Conservation (phyloP, 768 basidiomycete species). For the Fomitopsis serialis region DNA sequence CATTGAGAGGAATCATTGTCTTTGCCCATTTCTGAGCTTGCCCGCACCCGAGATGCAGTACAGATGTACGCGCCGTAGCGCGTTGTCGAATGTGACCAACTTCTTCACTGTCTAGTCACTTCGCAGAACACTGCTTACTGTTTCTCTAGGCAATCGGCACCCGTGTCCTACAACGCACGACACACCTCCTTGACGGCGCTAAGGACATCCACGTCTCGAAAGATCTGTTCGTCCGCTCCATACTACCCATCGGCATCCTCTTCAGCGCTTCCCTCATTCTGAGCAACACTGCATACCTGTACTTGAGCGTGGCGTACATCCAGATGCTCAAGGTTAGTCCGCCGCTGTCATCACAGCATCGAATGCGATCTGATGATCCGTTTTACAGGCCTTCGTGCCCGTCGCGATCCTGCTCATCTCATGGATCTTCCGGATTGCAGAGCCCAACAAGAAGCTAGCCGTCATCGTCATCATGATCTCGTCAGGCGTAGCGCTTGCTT, state of each 20-base stretch:
- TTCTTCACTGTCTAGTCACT: too few species aligned
- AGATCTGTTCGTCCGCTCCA: constrained; percentile 75
- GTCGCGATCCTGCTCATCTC: constrained; percentile 92
- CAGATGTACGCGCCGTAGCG: too few species aligned
- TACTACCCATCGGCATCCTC: constrained; percentile 89
- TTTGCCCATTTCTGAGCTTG: too few species aligned
- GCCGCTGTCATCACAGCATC: background rate
- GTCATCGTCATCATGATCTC: constrained; percentile 91
- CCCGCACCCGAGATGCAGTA: too few species aligned
- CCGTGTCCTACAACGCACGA: constrained; percentile 77
- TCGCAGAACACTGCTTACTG: background rate
- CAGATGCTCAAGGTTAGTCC: constrained; percentile 85
- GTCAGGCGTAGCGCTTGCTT: constrained; percentile 81
- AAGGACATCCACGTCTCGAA: constrained; percentile 77
- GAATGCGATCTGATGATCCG: too few species aligned
- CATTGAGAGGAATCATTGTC: too few species aligned
- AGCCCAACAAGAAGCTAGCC: constrained; percentile 76
- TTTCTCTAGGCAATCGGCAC: constrained; percentile 67
- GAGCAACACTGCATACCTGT: constrained; percentile 89
- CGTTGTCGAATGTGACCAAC: too few species aligned
- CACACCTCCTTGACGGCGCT: constrained; percentile 69
- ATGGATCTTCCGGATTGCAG: constrained; percentile 83
- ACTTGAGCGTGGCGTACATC: constrained; percentile 90
- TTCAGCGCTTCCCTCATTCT: constrained; percentile 91
- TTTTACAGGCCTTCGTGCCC: constrained; percentile 77